A percentile compares a stretch with the other conserved stretches of the same genome.
phyloP scores from a whole-genome alignment of 2,329 filamentous ascomycete species.

The Seiridium unicorne region DNA sequence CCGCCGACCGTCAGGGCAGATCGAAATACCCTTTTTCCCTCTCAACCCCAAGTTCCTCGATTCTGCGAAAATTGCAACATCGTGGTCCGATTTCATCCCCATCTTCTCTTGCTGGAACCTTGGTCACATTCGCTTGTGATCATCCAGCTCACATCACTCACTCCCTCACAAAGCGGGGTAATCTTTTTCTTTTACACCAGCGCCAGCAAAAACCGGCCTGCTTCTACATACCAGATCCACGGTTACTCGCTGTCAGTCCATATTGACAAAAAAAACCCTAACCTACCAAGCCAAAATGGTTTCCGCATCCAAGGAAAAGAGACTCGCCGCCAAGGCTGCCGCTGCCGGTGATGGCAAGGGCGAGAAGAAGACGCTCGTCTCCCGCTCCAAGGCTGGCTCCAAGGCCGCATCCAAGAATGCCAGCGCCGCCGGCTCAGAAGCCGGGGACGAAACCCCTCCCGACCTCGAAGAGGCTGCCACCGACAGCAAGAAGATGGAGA shows the following conservation, averaged over 20 bases:
- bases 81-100: neutral
- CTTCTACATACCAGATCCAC: neutral
- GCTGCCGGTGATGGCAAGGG: constrained; percentile 72
- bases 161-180: constrained; percentile 2
- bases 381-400: constrained; percentile 63
- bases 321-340: constrained; percentile 69
- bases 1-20: neutral
- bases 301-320: constrained; percentile 69
- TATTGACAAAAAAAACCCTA: neutral
- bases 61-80: neutral
- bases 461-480: constrained; percentile 71
- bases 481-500: constrained; percentile 69
- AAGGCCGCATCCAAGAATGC: constrained; percentile 62
- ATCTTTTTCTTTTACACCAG: neutral
- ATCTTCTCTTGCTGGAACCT: neutral
- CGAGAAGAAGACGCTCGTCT: constrained; percentile 74
- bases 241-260: constrained; percentile 9
- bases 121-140: constrained; percentile 5
- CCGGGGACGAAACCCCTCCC: constrained; percentile 64
- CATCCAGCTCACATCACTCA: neutral
- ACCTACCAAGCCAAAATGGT: constrained; percentile 51
- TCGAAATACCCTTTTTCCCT: neutral
- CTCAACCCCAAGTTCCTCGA: neutral
- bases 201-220: neutral
- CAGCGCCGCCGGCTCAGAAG: constrained; percentile 64